These are phyloP conservation scores for Trichoderma asperellum DNA, from an alignment of 2,329 filamentous ascomycete genomes.

Conservation along the genomic window DNA sequence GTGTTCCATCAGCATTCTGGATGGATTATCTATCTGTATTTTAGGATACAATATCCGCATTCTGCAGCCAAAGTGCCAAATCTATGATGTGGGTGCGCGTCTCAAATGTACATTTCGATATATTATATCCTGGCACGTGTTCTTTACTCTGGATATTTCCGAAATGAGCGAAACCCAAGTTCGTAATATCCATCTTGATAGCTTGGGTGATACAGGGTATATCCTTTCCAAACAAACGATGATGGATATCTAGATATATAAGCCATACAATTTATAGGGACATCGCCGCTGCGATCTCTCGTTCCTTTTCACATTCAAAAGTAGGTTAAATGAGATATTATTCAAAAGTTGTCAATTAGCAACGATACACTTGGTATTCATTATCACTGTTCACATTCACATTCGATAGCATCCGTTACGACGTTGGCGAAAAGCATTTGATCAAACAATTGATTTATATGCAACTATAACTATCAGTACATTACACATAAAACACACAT, in stretches of 20 bases:
- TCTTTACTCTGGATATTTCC: neutral
- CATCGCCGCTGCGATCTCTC: no score
- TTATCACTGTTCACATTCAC: neutral
- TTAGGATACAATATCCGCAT: neutral
- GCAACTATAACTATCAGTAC: slow-evolving; percentile 30
- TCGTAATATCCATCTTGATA: neutral
- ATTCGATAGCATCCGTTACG: neutral
- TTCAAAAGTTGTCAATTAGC: no score
- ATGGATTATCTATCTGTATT: no score
- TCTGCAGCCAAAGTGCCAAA: neutral
- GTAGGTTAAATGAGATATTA: no score
- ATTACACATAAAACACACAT: slow-evolving; percentile 29
- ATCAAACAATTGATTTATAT: slow-evolving; percentile 26
- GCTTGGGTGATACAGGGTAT: neutral
- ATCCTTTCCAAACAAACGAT: neutral
- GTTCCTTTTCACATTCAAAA: no score
- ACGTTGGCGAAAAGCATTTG: neutral
- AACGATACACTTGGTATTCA: no score
- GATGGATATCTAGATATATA: no score
- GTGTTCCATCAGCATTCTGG: no score
- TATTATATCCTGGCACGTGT: neutral
- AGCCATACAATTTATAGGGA: no score
- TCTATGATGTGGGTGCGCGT: neutral
- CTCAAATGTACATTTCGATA: no score
- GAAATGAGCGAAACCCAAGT: neutral